These are phyloP conservation scores for Strigomonas galati DNA, from an alignment of 208 protist species.

Conservation along the genomic window DNA sequence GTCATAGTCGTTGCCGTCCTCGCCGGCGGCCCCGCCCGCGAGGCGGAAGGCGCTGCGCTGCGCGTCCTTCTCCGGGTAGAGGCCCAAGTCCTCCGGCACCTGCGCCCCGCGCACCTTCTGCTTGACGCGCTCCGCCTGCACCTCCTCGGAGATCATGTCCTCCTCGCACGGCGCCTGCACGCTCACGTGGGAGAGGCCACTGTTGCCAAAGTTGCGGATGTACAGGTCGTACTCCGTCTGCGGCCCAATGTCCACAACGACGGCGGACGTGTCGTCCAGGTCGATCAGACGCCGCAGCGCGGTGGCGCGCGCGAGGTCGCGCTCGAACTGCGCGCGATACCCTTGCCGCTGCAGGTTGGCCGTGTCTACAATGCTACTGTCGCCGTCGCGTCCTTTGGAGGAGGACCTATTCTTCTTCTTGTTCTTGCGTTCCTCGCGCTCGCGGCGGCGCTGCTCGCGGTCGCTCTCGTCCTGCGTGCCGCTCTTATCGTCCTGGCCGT, in stretches of 20 bases:
- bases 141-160: conserved; percentile 42
- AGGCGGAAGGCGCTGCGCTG: conserved; percentile 33
- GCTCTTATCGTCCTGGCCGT: conserved; percentile 4
- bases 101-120: conserved; percentile 30
- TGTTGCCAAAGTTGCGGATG: conserved; percentile 71
- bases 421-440: conserved; percentile 38
- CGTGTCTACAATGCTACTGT: conserved; percentile 2
- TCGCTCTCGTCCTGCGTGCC: conserved; percentile 16
- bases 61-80: conserved; percentile 67
- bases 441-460: conserved; percentile 35
- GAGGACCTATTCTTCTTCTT: not conserved
- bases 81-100: conserved; percentile 66
- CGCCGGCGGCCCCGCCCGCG: conserved; percentile 3
- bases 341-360: conserved; percentile 66
- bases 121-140: conserved; percentile 67
- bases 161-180: conserved; percentile 67
- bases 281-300: conserved; percentile 77
- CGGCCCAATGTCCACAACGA: conserved; percentile 65
- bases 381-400: conserved; percentile 11
- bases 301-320: conserved; percentile 62
- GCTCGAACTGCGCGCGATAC: conserved; percentile 74
- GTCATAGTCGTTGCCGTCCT: conserved; percentile 2
- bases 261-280: conserved; percentile 61
- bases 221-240: conserved; percentile 87
- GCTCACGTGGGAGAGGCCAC: conserved; percentile 39